A percentile compares a stretch with the other conserved stretches of the same genome.
phyloP scores from a whole-genome alignment of 2,329 filamentous ascomycete species.

The Monosporascus sp. region DNA sequence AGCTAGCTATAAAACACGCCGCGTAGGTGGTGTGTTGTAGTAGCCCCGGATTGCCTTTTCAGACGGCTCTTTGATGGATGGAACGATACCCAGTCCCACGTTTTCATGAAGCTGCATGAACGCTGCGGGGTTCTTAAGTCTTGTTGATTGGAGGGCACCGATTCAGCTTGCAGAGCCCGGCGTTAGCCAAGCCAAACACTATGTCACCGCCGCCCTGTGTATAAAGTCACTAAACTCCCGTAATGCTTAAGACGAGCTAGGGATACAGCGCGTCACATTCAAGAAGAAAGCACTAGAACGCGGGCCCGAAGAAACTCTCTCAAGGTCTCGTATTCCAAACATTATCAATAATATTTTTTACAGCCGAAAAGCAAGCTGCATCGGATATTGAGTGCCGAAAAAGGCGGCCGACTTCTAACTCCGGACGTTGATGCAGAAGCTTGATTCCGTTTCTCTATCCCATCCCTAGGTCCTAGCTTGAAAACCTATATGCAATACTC shows the following conservation, averaged over 20 bases:
- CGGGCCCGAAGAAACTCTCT: too few relatives aligned
- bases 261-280: too few relatives aligned
- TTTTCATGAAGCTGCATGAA: not conserved
- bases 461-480: not conserved
- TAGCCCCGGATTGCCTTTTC: too few relatives aligned
- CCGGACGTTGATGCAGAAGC: not conserved
- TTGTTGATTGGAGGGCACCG: not conserved
- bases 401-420: not conserved
- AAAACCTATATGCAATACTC: not conserved
- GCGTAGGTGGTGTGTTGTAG: too few relatives aligned
- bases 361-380: not conserved
- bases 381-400: not conserved
- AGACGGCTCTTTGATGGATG: too few relatives aligned
- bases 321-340: not conserved
- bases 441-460: not conserved
- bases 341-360: not conserved
- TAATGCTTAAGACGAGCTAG: too few relatives aligned
- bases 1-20: too few relatives aligned
- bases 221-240: too few relatives aligned
- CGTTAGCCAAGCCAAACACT: not conserved
- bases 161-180: not conserved
- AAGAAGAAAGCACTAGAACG: too few relatives aligned
- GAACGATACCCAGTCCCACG: too few relatives aligned
- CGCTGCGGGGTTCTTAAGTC: not conserved
- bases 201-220: not conserved